Base-by-base conservation (phyloP, 495 filamentous ascomycete species). In the Neurospora sp. region DNA sequence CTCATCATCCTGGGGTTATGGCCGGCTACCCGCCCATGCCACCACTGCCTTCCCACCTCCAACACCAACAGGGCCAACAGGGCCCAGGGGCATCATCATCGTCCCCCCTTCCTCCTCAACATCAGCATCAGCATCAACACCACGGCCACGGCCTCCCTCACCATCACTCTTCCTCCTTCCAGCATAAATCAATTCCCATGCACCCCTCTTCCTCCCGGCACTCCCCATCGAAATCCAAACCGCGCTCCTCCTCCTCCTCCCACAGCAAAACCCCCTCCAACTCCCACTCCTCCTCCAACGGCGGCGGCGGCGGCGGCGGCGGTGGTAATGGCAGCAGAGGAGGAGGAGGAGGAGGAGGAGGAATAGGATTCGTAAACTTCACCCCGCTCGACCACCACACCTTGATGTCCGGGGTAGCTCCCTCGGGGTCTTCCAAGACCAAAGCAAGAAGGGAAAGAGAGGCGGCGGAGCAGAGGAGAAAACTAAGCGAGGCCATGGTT, bases 341-440 rank as follows among this genome's bases (percentile, higher is more conserved):
- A 3, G 70, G 77, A 18, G 74, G 75, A 20, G 71, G 27, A 20
- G 71, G 31, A 31, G 31, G 20, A 87, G 83, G 83, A 35, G 82
- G 79, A 10, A 88, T 91, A 47, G 90, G 89, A 2, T 99, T 99
- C 77, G 93, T 97, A 71, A 98, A 98, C 80, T 97, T 90, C 82
- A 97, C 94, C n/a, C 89, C 94, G 0, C 78, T 85, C 16, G 96
- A 99, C 80, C 90, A 89, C 79, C 84, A 86, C 42, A 89, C 90
- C 78, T 93, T 99, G 27, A 86, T 99, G 78, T 93, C 88, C 18
- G 95, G 95, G 7, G 96, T 99, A 10, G 96, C 96, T 70, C 96
- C 96, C 16, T 92, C 89, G 69, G 96, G 96, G 42, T 93, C 89
- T 75, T 92, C 89, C 69, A 98, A 98, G 86, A 99, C 96, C 38